Evolutionary conservation across 345 rosid species (phyloP).

Genomic region (Passiflora organensis): DNA sequence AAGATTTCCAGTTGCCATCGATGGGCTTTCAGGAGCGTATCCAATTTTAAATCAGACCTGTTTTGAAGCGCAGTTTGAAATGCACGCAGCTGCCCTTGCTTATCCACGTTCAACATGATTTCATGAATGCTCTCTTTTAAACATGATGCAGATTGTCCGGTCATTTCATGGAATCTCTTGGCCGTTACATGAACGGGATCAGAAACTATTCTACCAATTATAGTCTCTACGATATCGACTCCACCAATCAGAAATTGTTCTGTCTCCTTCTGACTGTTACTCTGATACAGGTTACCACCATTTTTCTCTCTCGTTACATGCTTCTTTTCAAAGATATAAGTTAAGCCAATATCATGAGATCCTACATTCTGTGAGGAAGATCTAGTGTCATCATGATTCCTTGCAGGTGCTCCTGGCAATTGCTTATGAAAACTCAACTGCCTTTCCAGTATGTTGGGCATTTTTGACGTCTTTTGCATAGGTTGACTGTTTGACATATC

Average conservation of each 20-base stretch:
- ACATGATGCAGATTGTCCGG: constrained; percentile 46
- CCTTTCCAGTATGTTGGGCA: constrained; percentile 51
- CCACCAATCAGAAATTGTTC: constrained; percentile 50
- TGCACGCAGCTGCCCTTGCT: constrained; percentile 46
- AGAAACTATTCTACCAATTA: constrained; percentile 57
- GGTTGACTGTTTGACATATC: constrained; percentile 44
- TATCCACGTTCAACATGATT: constrained; percentile 59
- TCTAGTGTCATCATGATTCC: constrained; percentile 41
- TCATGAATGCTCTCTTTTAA: constrained; percentile 72
- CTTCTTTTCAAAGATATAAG: constrained; percentile 57
- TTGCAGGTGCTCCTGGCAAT: constrained; percentile 25
- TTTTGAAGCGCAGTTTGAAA: constrained; percentile 52
- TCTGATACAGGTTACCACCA: constrained; percentile 52
- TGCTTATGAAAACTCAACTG: constrained; percentile 64
- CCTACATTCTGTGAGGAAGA: constrained; percentile 60
- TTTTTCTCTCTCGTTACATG: constrained; percentile 45
- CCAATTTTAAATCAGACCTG: constrained; percentile 60
- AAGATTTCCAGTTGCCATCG: constrained; percentile 76
- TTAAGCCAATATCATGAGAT: constrained; percentile 63
- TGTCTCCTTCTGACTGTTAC: constrained; percentile 54
- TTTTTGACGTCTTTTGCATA: constrained; percentile 48
- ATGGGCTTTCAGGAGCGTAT: constrained; percentile 55
- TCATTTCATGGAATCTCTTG: constrained; percentile 72
- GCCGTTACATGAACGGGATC: constrained; percentile 76
- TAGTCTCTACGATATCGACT: constrained; percentile 63